These are phyloP conservation scores for Raffaelea arxii DNA, from an alignment of 2,329 filamentous ascomycete genomes.

Conservation along the genomic window DNA sequence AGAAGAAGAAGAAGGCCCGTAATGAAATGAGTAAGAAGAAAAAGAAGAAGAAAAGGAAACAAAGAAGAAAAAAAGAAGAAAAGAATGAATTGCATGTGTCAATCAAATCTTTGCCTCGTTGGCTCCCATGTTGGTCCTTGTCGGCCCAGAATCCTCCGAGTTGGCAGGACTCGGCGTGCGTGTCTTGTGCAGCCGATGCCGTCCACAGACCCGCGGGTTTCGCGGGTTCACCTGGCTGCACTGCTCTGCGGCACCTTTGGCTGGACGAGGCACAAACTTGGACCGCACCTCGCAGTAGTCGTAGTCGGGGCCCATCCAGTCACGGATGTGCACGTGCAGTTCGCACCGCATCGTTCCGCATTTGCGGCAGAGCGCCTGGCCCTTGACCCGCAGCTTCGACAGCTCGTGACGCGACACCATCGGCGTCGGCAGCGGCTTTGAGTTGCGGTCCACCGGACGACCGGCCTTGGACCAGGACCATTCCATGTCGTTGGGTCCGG, in stretches of 20 bases:
- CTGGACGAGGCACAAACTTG: constrained; percentile 42
- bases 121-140: too few relatives aligned
- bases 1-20: too few relatives aligned
- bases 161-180: constrained; percentile 12
- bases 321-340: constrained; percentile 51
- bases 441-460: constrained; percentile 4
- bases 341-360: constrained; percentile 53
- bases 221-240: constrained; percentile 53
- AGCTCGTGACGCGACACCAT: constrained; percentile 16
- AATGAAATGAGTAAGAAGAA: too few relatives aligned
- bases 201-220: constrained; percentile 47
- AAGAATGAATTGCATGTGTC: too few relatives aligned
- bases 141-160: too few relatives aligned
- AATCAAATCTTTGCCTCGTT: too few relatives aligned
- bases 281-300: constrained; percentile 54
- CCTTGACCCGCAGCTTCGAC: constrained; percentile 40
- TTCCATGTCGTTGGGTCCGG: constrained; percentile 53
- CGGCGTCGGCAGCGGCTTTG: not conserved
- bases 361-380: constrained; percentile 53
- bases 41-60: too few relatives aligned
- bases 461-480: constrained; percentile 53
- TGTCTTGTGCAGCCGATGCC: constrained; percentile 32
- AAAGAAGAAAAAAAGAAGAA: too few relatives aligned
- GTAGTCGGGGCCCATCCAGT: constrained; percentile 45
- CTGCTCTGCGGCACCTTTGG: constrained; percentile 34